Evolutionary conservation across 2,329 filamentous ascomycete species (phyloP).

Genomic region (Cadophora sp.): DNA sequence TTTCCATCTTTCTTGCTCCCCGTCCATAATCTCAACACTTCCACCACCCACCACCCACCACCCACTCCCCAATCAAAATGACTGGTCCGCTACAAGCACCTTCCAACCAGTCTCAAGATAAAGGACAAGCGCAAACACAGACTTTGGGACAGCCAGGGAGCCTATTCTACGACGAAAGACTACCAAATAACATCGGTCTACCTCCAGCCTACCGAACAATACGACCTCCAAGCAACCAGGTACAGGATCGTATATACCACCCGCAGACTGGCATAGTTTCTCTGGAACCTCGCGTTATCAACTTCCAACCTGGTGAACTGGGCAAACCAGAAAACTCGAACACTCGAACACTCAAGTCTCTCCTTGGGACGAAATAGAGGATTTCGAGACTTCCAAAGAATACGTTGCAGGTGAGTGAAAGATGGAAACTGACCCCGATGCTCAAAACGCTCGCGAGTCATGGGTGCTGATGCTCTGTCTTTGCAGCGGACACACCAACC

Average conservation of each 20-base stretch:
- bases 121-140: background rate
- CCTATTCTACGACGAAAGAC: background rate
- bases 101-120: background rate
- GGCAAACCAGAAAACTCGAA: background rate
- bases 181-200: conserved; percentile 3
- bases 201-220: background rate
- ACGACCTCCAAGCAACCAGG: background rate
- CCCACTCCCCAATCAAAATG: too few species aligned
- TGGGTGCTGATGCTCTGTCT: background rate
- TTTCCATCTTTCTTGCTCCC: too few species aligned
- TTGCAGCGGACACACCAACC: background rate
- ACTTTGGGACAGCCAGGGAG: background rate
- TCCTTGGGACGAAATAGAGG: background rate
- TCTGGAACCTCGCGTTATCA: background rate
- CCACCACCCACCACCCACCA: too few species aligned
- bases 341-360: too few species aligned
- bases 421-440: too few species aligned
- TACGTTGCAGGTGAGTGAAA: too few species aligned
- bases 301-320: background rate
- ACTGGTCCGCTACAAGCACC: background rate
- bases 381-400: background rate
- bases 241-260: background rate
- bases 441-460: background rate
- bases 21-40: too few species aligned
- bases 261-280: background rate